These are phyloP conservation scores for Jimgerdemannia lactiflua DNA, from an alignment of 192 early-diverging fungal species.

Conservation along the genomic window DNA sequence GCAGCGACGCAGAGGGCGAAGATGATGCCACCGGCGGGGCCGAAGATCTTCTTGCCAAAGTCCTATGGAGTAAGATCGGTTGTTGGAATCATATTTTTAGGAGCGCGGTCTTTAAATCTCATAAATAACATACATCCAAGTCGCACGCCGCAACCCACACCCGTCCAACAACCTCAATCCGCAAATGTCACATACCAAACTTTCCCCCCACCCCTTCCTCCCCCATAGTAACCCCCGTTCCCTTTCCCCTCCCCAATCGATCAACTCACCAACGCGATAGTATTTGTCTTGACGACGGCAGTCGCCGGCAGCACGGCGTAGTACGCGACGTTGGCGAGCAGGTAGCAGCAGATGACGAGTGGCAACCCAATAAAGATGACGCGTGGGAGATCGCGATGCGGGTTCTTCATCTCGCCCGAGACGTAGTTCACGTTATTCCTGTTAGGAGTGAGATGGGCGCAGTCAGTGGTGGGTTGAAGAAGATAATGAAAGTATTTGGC, in stretches of 20 bases:
- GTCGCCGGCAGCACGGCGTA: constrained; percentile 72
- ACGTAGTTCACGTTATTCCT: constrained; percentile 81
- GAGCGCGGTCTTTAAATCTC: too few relatives aligned
- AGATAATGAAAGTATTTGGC: constrained; percentile 5
- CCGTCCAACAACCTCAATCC: too few relatives aligned
- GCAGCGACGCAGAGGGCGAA: constrained; percentile 71
- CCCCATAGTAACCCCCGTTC: not conserved
- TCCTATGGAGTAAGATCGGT: constrained; percentile 31
- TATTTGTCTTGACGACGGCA: constrained; percentile 63
- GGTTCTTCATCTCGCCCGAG: constrained; percentile 82
- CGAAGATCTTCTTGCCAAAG: constrained; percentile 72
- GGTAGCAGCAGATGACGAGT: constrained; percentile 69
- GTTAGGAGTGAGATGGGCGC: constrained; percentile 11
- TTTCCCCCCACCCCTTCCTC: too few relatives aligned
- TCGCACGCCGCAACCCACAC: too few relatives aligned
- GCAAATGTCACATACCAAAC: not conserved
- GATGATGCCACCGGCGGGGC: constrained; percentile 58
- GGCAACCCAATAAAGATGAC: constrained; percentile 76
- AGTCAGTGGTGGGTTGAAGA: constrained; percentile 13
- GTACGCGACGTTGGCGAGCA: constrained; percentile 81
- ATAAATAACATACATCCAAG: too few relatives aligned
- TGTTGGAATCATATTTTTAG: too few relatives aligned
- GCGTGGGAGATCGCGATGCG: constrained; percentile 74
- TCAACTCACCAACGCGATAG: constrained; percentile 39
- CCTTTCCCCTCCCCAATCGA: not conserved